Percentiles rank a stretch among this genome's conserved stretches.
phyloP scores from a whole-genome alignment of 2,329 filamentous ascomycete species.

The Meredithiella fracta region DNA sequence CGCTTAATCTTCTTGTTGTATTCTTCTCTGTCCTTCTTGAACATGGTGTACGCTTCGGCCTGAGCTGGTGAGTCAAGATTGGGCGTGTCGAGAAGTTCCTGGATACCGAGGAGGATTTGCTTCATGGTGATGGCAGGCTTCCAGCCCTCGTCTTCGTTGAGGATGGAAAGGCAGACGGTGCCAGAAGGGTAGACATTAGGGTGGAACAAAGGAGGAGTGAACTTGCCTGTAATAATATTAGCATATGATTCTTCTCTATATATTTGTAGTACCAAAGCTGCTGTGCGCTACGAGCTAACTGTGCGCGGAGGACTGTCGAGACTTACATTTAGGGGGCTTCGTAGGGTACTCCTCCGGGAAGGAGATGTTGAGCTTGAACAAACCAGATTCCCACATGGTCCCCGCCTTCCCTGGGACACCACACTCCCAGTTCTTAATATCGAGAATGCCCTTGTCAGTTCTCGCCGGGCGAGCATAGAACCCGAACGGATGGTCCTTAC shows the following conservation, averaged over 20 bases:
- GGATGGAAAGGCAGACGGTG: constrained; percentile 88
- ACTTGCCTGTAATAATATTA: constrained; percentile 54
- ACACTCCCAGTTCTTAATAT: constrained; percentile 93
- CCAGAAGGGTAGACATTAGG: constrained; percentile 97
- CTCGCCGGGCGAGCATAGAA: constrained; percentile 86
- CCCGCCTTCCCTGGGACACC: constrained; percentile 91
- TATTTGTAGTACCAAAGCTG: no score
- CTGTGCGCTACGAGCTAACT: no score
- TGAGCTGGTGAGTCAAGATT: constrained; percentile 95
- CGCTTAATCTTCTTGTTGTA: constrained; percentile 81
- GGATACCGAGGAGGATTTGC: constrained; percentile 89
- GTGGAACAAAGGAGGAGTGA: constrained; percentile 87
- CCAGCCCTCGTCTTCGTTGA: constrained; percentile 98
- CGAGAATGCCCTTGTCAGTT: constrained; percentile 59
- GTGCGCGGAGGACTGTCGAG: background rate
- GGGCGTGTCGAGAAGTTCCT: constrained; percentile 87
- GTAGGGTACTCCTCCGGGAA: constrained; percentile 98
- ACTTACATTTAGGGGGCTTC: constrained; percentile 93
- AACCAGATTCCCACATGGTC: constrained; percentile 93
- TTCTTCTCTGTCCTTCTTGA: constrained; percentile 71
- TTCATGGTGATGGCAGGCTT: constrained; percentile 97
- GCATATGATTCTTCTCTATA: no score
- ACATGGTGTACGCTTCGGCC: constrained; percentile 92
- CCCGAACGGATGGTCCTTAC: constrained; percentile 89
- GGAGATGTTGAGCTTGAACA: constrained; percentile 83